Evolutionary conservation across 2,329 filamentous ascomycete species (phyloP), one percentile per base, ranked within the genome.

Genomic region (Calycina herbarum): DNA sequence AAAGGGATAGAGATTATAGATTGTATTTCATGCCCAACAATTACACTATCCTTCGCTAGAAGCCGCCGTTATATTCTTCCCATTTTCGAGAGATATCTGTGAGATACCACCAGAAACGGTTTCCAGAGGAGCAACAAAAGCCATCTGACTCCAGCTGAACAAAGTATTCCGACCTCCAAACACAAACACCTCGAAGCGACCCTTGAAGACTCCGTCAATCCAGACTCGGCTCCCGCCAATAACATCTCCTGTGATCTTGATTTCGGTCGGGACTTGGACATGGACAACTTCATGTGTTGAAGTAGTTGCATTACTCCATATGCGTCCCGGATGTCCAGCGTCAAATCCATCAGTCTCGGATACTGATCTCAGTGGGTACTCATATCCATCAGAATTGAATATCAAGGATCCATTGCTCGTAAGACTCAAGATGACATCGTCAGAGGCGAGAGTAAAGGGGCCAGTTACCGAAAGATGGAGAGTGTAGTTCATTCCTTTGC

Each of bases 221-320:
- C 48, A 54, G 11, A 54, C 48, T 13, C 48, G 48, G 13, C 48
- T 54, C 48, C 48, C 48, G 3, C 48, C 20, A 54, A 54, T 54
- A 20, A 54, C 48, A 11, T 54, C 48, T 10, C 48, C 48, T 4
- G 48, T 54, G 48, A 54, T 54, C 20, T 24, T 54, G 48, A 54
- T 54, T 11, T 27, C 48, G 24, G 48, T 20, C 2, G 48, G 48
- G n/a, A 54, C 48, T 54, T 54, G 48, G 20, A 54, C 20, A 27
- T 27, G 5, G 20, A 54, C 48, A 54, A 54, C 48, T 54, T 54
- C 48, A 54, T 54, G 48, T 54, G 48, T 54, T 54, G 48, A 54
- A 15, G 48, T 54, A 24, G 48, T 54, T 54, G 48, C 20, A 54
- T 54, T 54, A 10, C 48, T 54, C 48, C 48, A 54, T 27, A 54